Evolutionary conservation across 2,329 filamentous ascomycete genomes (phyloP).

Genomic region (Setomelanomma holmii): DNA sequence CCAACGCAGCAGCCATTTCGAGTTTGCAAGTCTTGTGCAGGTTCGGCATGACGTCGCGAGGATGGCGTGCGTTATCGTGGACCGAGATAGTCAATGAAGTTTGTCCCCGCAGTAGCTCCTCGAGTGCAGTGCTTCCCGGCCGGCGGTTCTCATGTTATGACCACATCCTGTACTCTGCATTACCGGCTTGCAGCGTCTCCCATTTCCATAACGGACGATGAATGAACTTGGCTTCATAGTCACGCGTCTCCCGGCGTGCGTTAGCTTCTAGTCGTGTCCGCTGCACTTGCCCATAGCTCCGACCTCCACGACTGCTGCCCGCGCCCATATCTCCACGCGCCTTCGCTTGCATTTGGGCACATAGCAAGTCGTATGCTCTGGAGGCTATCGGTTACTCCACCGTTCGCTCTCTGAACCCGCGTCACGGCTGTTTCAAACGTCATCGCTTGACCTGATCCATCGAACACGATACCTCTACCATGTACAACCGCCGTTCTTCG

Average conservation of each 20-base stretch:
- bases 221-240: conserved; percentile 32
- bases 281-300: conserved; percentile 18
- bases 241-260: conserved; percentile 24
- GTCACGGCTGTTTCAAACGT: conserved; percentile 5
- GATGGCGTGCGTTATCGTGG: conserved; percentile 18
- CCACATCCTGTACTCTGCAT: conserved; percentile 4
- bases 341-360: conserved; percentile 10
- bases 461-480: conserved; percentile 10
- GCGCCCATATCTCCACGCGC: not conserved
- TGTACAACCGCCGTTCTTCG: conserved; percentile 59
- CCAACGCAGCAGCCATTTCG: not conserved
- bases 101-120: conserved; percentile 20
- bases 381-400: not conserved
- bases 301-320: conserved; percentile 1
- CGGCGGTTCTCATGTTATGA: not conserved
- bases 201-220: conserved; percentile 29
- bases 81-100: not conserved
- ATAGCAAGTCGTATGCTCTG: not conserved
- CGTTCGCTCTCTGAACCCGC: not conserved
- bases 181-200: conserved; percentile 5
- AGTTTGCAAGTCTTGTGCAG: not conserved
- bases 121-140: conserved; percentile 9
- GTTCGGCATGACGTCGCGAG: not conserved
- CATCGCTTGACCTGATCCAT: conserved; percentile 4
- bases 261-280: conserved; percentile 29